Evolutionary conservation across 139 green algal genomes (phyloP).

Genomic region (Chloropicon primus): DNA sequence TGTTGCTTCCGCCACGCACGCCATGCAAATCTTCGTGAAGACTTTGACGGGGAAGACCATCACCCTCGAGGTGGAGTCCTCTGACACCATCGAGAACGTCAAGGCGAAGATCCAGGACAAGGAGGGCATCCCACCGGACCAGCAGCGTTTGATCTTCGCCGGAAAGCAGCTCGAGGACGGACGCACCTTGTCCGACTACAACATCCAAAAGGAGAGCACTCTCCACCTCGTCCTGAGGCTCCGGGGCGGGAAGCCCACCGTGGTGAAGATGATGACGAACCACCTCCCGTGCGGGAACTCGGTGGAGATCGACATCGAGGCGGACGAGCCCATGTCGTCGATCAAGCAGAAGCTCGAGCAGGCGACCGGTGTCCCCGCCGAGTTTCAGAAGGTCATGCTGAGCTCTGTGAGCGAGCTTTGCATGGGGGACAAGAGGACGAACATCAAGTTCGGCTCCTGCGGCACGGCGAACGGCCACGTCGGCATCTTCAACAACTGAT

Average conservation of each 20-base stretch:
- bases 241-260: constrained; percentile 29
- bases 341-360: constrained; percentile 34
- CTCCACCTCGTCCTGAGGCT: constrained; percentile 72
- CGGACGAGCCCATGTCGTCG: constrained; percentile 17
- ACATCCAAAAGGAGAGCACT: constrained; percentile 65
- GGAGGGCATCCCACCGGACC: constrained; percentile 62
- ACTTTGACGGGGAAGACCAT: constrained; percentile 88
- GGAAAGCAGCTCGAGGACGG: constrained; percentile 62
- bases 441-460: not conserved
- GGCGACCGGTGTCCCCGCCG: constrained; percentile 29
- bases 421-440: constrained; percentile 41
- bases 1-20: no score
- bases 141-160: constrained; percentile 62
- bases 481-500: not conserved
- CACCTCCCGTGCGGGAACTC: constrained; percentile 38
- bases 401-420: constrained; percentile 35
- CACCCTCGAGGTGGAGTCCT: constrained; percentile 70
- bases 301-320: constrained; percentile 38
- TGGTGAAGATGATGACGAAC: constrained; percentile 37
- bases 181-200: constrained; percentile 42
- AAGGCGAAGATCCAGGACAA: constrained; percentile 95
- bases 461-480: not conserved
- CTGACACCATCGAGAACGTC: constrained; percentile 79
- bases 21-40: constrained; percentile 29
- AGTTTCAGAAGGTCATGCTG: constrained; percentile 45